Evolutionary conservation across 768 basidiomycete genomes (phyloP), one percentile per base, ranked within the genome.

Genomic region (Termitomyces sp.): DNA sequence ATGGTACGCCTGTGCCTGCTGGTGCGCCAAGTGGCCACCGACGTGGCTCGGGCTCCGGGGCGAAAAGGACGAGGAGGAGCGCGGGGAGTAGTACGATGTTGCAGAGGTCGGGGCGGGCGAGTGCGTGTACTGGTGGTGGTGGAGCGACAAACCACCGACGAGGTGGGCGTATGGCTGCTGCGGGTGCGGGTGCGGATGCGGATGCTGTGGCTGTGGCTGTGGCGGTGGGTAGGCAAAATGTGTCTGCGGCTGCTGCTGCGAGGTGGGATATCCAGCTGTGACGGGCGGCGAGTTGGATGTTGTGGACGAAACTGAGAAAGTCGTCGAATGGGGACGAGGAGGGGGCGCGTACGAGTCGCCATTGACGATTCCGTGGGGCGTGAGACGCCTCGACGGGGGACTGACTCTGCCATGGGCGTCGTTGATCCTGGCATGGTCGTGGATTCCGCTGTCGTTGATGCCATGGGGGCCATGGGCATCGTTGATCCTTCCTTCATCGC

Each of bases 241-340:
- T 16, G 36, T 38, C 6, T 38, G 36, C 0, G 32, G 43, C 32
- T 50, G 57, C 16, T 65, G 62, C 30, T 30, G 30, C 6, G 30
- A 16, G 16, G 16, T 0, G 1, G 36, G 16, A 5, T 38, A 38
- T 4, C 36, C 36, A 16, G 60, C 22, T 54, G 56, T 20, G 46
- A 49, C 36, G 44, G 52, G 57, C 16, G 59, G 50, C 5, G 58
- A 54, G 5, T 45, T 51, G 49, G 61, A 57, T 61, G 62, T 46
- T 47, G 64, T 30, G 16, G 64, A 70, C 65, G 73, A 66, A 45
- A 71, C 64, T 60, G 73, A 60, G 68, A 71, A 54, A 64, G 71
- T 26, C 2, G 51, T 68, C 43, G 70, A 73, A 51, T 70, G 71
- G 66, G 74, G 71, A 66, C 73, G 73, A 45, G 70, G 74, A 57